Evolutionary conservation across 345 rosid genomes (phyloP), one percentile per base, ranked within the genome.

Genomic region (Salix purpurea): DNA sequence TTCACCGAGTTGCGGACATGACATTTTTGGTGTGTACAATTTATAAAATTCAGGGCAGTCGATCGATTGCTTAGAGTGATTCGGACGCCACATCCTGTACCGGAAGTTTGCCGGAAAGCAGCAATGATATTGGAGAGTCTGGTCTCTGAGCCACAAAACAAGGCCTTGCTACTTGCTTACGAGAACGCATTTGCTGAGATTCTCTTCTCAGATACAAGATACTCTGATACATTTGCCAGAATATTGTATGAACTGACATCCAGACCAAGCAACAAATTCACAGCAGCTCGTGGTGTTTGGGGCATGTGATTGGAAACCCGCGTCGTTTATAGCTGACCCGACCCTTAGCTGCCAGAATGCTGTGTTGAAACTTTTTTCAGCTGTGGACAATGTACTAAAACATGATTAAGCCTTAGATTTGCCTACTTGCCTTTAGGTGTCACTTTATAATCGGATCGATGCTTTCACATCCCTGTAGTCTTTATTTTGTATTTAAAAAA

Each of bases 161-260:
- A 93, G 84, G 78, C 82, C n/a, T 76, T 89, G 73, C 79, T 96
- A 61, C 83, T 96, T 24, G 91, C 91, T 19, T 93, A 91, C 71
- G 99, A 96, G 87, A 96, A 96, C 75, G 87, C 98, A 36, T 96
- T 96, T 79, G 97, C 97, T 0, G 99, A 93, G 84, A 85, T 96
- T 65, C 91, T 93, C 40, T 92, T 96, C 84, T 89, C 91, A 40
- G 98, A 96, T 44, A 86, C 90, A 58, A 93, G 87, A 84, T 89
- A 89, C 80, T 90, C 99, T 11, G 97, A 93, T 85, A 90, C 92
- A 7, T 93, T 96, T 76, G 97, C 95, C n/a, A 88, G 97, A 88
- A 92, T 96, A 76, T 83, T 96, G 82, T 91, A 86, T 65, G 99
- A 93, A 81, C 85, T 93, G 62, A 96, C 98, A 18, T 89, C 98